These are phyloP conservation scores for Vicia faba DNA, from an alignment of 306 rosid species.

Conservation along the genomic window DNA sequence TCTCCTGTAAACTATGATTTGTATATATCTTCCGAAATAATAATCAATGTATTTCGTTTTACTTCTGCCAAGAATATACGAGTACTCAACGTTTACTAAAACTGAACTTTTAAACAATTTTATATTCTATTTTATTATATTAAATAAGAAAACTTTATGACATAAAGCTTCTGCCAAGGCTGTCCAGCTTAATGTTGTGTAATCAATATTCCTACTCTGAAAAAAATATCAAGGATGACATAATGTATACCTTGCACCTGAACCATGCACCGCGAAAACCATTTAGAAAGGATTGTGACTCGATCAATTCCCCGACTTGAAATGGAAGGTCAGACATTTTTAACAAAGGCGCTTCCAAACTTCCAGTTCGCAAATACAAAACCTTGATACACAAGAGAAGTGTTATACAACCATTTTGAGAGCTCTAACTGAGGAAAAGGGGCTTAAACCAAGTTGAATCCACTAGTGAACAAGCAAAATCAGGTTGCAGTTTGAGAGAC, in stretches of 20 bases:
- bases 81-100: too few species aligned
- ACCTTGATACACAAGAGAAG: not conserved
- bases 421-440: slow-evolving; percentile 1
- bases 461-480: not conserved
- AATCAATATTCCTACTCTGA: not conserved
- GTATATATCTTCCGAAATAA: too few species aligned
- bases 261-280: slow-evolving; percentile 97
- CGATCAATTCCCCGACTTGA: slow-evolving; percentile 57
- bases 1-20: too few species aligned
- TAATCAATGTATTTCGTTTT: too few species aligned
- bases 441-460: not conserved
- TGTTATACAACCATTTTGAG: slow-evolving; percentile 11
- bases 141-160: too few species aligned
- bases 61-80: too few species aligned
- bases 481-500: not conserved
- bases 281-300: slow-evolving; percentile 49
- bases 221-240: slow-evolving; percentile 1
- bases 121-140: too few species aligned
- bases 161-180: too few species aligned
- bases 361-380: not conserved
- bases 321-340: slow-evolving; percentile 52
- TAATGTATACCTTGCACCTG: slow-evolving; percentile 65
- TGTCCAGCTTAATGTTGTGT: not conserved
- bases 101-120: too few species aligned
- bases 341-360: not conserved